phyloP scores from a whole-genome alignment of 345 rosid genomes.

The Citrus medica region DNA sequence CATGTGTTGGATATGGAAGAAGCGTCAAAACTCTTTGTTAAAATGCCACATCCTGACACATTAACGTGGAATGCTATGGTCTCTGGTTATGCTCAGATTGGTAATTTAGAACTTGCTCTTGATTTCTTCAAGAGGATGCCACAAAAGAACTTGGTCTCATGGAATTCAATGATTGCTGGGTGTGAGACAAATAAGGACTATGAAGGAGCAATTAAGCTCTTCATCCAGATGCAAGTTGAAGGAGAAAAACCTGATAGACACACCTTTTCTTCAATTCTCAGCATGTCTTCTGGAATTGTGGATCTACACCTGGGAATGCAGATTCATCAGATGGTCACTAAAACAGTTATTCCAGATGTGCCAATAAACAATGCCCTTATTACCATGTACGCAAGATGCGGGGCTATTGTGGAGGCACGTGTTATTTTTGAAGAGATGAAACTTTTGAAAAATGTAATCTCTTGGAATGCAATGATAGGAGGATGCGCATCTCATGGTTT shows the following conservation, averaged over 20 bases:
- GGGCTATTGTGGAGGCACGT: constrained; percentile 50
- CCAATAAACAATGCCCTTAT: constrained; percentile 61
- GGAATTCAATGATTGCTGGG: constrained; percentile 74
- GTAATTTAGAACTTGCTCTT: constrained; percentile 39
- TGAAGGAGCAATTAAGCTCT: constrained; percentile 48
- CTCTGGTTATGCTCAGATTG: constrained; percentile 48
- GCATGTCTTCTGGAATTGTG: constrained; percentile 52
- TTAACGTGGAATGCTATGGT: constrained; percentile 66
- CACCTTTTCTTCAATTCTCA: constrained; percentile 64
- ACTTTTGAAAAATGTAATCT: constrained; percentile 47
- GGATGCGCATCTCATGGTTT: constrained; percentile 75
- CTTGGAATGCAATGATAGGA: constrained; percentile 91
- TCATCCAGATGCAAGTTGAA: constrained; percentile 47
- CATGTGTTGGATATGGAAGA: constrained; percentile 44
- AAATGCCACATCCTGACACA: constrained; percentile 55
- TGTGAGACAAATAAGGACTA: constrained; percentile 52
- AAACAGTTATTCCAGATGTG: constrained; percentile 47
- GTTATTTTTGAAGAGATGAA: constrained; percentile 45
- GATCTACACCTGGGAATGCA: constrained; percentile 63
- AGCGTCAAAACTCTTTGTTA: constrained; percentile 45
- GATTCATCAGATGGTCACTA: constrained; percentile 58
- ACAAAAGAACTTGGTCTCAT: constrained; percentile 47
- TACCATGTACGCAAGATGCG: constrained; percentile 72
- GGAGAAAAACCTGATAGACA: constrained; percentile 71
- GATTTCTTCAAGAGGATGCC: constrained; percentile 57